These are phyloP conservation scores for Gossypium davidsonii DNA, from an alignment of 441 rosid genomes.

Conservation along the genomic window DNA sequence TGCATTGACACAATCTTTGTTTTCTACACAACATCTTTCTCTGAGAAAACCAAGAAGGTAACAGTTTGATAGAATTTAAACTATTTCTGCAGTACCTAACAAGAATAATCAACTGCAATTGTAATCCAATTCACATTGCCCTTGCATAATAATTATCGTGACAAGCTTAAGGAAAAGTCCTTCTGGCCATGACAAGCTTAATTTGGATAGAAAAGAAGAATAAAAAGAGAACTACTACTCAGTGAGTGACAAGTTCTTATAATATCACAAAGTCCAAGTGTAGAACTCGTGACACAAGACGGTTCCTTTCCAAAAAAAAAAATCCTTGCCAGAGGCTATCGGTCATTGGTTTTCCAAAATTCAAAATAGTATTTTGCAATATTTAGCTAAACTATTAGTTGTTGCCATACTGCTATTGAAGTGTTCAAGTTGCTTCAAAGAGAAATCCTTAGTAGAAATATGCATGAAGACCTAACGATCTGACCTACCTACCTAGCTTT, in stretches of 20 bases:
- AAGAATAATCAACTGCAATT: not conserved
- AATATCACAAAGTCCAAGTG: not conserved
- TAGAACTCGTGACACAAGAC: not conserved
- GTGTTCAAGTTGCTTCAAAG: conserved; percentile 7
- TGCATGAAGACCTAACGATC: not conserved
- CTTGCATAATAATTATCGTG: not conserved
- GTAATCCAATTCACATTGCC: not conserved
- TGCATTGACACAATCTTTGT: not conserved
- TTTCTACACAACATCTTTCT: not conserved
- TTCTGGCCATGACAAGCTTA: not conserved
- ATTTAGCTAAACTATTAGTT: not conserved
- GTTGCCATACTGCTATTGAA: not conserved
- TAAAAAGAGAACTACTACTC: not conserved
- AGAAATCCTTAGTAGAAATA: not conserved
- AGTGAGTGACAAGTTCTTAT: not conserved
- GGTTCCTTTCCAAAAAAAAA: not conserved
- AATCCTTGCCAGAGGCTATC: not conserved
- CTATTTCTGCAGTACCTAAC: not conserved
- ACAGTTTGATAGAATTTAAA: not conserved
- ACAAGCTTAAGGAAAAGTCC: not conserved
- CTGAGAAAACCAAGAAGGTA: not conserved
- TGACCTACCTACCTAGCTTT: not conserved
- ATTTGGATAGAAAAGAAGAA: not conserved
- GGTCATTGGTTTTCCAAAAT: not conserved
- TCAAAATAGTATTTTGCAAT: not conserved